Percentiles rank a stretch among this genome's conserved stretches.
phyloP scores from a whole-genome alignment of 192 early-diverging fungal genomes.

The Coemansia sp. region DNA sequence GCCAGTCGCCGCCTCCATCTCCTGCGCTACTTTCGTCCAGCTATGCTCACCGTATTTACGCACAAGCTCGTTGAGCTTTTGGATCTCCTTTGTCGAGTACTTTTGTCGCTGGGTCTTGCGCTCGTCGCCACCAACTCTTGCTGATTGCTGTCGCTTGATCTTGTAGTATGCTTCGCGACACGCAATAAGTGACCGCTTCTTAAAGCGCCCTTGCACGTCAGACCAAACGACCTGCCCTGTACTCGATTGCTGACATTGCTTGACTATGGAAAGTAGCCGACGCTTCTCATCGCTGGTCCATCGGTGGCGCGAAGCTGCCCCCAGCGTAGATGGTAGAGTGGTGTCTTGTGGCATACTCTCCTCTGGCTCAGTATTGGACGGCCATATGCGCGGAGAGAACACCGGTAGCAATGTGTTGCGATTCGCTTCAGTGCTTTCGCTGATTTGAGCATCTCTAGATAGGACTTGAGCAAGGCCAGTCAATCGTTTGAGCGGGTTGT shows the following conservation, averaged over 20 bases:
- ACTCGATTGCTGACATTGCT: neutral
- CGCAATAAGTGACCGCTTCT: neutral
- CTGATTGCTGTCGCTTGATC: neutral
- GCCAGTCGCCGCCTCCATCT: slow-evolving; percentile 13
- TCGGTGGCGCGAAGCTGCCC: neutral
- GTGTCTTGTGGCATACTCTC: neutral
- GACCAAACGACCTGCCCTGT: slow-evolving; percentile 6
- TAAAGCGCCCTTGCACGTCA: neutral
- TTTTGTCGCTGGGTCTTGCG: neutral
- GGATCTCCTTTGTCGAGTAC: neutral
- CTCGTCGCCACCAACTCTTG: neutral
- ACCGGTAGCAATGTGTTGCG: neutral
- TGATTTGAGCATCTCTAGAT: neutral
- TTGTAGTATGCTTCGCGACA: neutral
- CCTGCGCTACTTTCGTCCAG: slow-evolving; percentile 20
- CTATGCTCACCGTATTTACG: slow-evolving; percentile 22
- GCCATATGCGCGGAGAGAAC: slow-evolving; percentile 1
- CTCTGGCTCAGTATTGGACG: neutral
- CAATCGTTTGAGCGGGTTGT: neutral
- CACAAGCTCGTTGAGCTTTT: slow-evolving; percentile 9
- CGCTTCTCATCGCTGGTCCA: slow-evolving; percentile 5
- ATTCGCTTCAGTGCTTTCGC: neutral
- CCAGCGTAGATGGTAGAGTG: neutral
- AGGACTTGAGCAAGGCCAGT: neutral
- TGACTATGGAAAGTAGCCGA: neutral